These are phyloP conservation scores for Cryptosporidium sp. DNA, from an alignment of 169 alveolate genomes.

Conservation along the genomic window DNA sequence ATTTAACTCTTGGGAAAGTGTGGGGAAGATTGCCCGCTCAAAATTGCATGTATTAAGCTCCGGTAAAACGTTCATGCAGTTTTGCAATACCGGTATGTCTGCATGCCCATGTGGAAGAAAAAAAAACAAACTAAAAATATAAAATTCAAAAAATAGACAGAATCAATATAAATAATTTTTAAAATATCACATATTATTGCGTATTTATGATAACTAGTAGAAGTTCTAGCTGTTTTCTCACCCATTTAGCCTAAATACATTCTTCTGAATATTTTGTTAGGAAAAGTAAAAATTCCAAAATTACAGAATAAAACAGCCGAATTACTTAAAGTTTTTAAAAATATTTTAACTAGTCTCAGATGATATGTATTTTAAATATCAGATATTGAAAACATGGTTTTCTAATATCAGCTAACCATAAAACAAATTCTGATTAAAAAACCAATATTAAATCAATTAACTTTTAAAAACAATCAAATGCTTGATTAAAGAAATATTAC, in stretches of 20 bases:
- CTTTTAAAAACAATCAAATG: background rate
- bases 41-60: constrained; percentile 1
- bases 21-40: background rate
- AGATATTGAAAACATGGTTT: constrained; percentile 7
- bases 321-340: background rate
- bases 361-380: background rate
- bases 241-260: too few species aligned
- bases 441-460: background rate
- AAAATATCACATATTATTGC: too few species aligned
- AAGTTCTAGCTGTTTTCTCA: too few species aligned
- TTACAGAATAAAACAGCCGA: background rate
- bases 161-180: too few species aligned
- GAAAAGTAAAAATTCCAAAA: too few species aligned
- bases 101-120: too few species aligned
- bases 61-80: background rate
- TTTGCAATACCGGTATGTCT: background rate
- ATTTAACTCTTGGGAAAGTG: background rate
- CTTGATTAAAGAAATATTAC: background rate
- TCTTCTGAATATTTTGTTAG: too few species aligned
- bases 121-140: too few species aligned
- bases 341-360: background rate
- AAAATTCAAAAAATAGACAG: too few species aligned
- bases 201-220: too few species aligned
- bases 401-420: constrained; percentile 2
- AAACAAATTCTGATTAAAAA: background rate